phyloP scores from a whole-genome alignment of 2,329 filamentous ascomycete genomes.

The Didymellaceae sp. region DNA sequence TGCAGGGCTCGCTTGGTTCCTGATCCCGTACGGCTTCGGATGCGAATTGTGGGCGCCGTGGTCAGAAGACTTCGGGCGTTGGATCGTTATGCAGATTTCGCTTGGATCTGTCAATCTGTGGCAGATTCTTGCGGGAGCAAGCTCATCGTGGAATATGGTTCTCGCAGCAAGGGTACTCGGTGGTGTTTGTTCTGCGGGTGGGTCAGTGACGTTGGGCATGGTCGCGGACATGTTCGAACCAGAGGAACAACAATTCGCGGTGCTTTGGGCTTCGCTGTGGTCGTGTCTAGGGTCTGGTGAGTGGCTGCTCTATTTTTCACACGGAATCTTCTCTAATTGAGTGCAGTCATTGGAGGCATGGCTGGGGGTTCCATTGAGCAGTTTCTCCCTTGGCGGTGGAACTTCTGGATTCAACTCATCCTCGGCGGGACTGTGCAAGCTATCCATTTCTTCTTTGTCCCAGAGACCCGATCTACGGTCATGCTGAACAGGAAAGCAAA shows the following conservation, averaged over 20 bases:
- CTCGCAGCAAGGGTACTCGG: constrained; percentile 62
- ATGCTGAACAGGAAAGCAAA: constrained; percentile 80
- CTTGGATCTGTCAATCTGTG: constrained; percentile 77
- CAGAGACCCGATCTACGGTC: constrained; percentile 76
- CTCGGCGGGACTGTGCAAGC: constrained; percentile 73
- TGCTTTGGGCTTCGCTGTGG: constrained; percentile 63
- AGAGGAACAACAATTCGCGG: constrained; percentile 71
- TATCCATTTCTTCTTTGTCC: constrained; percentile 71
- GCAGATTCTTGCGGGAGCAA: constrained; percentile 65
- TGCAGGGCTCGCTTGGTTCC: constrained; percentile 74
- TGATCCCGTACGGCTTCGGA: constrained; percentile 81
- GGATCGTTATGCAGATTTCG: constrained; percentile 74
- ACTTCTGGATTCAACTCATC: constrained; percentile 84
- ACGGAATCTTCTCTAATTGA: constrained; percentile 50
- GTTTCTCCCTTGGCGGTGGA: constrained; percentile 74
- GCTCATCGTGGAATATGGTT: constrained; percentile 67
- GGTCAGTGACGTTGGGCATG: constrained; percentile 69
- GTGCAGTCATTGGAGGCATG: constrained; percentile 78
- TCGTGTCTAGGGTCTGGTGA: constrained; percentile 69
- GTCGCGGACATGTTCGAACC: constrained; percentile 67
- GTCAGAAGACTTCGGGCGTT: constrained; percentile 81
- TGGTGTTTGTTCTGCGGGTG: constrained; percentile 61
- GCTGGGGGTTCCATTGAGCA: constrained; percentile 76
- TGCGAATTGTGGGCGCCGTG: constrained; percentile 84
- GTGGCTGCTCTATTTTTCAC: constrained; percentile 46